Conservation (phyloP, 2,329 filamentous ascomycete genomes). For the Alternaria postmessia region DNA sequence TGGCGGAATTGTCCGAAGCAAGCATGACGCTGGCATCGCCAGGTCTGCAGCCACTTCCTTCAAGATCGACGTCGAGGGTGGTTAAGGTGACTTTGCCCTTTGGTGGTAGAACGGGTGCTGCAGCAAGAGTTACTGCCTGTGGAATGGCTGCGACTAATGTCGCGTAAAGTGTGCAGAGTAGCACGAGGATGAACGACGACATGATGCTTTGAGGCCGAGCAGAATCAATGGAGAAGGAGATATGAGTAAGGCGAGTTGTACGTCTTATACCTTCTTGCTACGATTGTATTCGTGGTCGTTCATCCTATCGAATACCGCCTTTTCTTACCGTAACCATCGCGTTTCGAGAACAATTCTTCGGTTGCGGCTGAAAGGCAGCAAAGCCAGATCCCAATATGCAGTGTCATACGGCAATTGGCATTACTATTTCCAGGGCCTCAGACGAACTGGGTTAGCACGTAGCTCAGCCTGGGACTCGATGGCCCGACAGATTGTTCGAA, state of each 20-base stretch:
- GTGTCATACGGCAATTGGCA: not conserved
- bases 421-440: not conserved
- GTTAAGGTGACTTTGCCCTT: conserved; percentile 23
- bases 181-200: not conserved
- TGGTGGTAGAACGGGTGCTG: conserved; percentile 20
- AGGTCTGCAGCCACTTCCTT: conserved; percentile 33
- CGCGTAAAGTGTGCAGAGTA: not conserved
- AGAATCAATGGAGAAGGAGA: not conserved
- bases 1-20: conserved; percentile 30
- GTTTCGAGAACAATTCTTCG: not conserved
- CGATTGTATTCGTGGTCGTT: not conserved
- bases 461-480: not conserved
- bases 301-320: not conserved
- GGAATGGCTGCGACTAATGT: not conserved
- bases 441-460: not conserved
- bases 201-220: not conserved
- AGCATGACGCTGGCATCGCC: conserved; percentile 32
- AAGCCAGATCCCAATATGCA: not conserved
- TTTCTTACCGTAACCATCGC: not conserved
- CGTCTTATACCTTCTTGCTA: not conserved
- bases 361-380: conserved; percentile 4
- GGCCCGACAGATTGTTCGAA: not conserved
- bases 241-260: not conserved
- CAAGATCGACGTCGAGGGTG: conserved; percentile 30
- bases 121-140: not conserved